Evolutionary conservation across 2,329 filamentous ascomycete genomes (phyloP), one percentile per base, ranked within the genome.

Genomic region (Aspergillus oerlinghausenensis): DNA sequence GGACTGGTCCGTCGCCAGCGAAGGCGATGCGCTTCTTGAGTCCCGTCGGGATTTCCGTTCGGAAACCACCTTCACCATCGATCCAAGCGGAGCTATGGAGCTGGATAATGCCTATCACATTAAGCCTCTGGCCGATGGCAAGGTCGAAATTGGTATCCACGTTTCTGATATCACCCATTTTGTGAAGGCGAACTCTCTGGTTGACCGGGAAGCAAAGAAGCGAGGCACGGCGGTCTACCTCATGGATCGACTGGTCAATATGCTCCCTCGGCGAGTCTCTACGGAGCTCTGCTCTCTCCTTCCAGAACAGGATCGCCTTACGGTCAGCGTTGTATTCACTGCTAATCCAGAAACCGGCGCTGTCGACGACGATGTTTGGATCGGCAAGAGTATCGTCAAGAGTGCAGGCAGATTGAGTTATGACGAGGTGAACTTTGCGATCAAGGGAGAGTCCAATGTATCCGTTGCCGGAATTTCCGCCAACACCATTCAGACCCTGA

Each of bases 171-270:
- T 97, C 64, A 88, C 94, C 59, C 91, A 99, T 77, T 99, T 99
- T 71, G 90, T 99, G 73, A 97, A 97, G 82, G 82, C 88, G 50
- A 96, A 95, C 79, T 96, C 92, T 17, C 84, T 97, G 49, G 92
- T 97, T 51, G 94, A 99, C 69, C 88, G 94, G 49, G 94, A 99
- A 77, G 94, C 94, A 10, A 96, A 94, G 84, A 99, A 97, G 82
- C 90, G 94, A 63, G 93, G 93, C 59, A 97, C 92, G 56, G 92
- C 92, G 38, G 94, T 99, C 25, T 95, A 97, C 70, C 82, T 99
- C 61, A 88, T 96, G 78, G 94, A 96, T 79, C 87, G 92, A 79
- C 88, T 79, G 80, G 93, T 84, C 82, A 93, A 80, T 68, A 87
- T 99, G 82, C 84, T 99, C 40, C 94, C 94, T 14, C 82, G 89